Conservation (phyloP, 345 rosid genomes). For the Dovyalis caffra region DNA sequence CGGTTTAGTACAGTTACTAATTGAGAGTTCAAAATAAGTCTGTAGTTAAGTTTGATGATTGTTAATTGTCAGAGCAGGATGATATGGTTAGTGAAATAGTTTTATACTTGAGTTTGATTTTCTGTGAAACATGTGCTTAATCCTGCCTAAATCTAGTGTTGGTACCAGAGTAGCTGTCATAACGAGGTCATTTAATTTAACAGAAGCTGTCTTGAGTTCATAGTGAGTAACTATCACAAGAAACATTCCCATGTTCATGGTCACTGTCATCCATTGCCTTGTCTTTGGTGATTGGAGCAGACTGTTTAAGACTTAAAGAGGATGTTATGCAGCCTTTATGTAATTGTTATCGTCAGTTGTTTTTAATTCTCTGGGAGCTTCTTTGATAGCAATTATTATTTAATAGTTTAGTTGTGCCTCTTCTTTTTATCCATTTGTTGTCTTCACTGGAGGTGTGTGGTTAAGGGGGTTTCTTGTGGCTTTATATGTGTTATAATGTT, state of each 20-base stretch:
- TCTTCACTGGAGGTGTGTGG: not conserved
- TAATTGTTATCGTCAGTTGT: not conserved
- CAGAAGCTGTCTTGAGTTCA: not conserved
- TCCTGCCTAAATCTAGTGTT: not conserved
- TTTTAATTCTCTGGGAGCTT: not conserved
- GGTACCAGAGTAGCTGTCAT: not conserved
- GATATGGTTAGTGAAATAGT: not conserved
- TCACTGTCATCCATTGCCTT: not conserved
- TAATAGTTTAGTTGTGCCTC: not conserved
- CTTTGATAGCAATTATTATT: not conserved
- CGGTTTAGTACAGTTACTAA: not conserved
- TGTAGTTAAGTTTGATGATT: not conserved
- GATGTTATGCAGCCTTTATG: not conserved
- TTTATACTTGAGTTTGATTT: not conserved
- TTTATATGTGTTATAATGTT: constrained; percentile 1
- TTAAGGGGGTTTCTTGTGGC: not conserved
- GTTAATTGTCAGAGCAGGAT: not conserved
- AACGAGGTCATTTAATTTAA: not conserved
- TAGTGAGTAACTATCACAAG: not conserved
- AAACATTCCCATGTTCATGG: not conserved
- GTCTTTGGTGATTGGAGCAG: not conserved
- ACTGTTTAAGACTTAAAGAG: not conserved
- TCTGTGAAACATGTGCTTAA: not conserved
- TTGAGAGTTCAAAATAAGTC: not conserved
- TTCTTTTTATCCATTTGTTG: not conserved